These are phyloP conservation scores for Nicotiana obtusifolia DNA, from an alignment of 257 asterid genomes.

Conservation along the genomic window DNA sequence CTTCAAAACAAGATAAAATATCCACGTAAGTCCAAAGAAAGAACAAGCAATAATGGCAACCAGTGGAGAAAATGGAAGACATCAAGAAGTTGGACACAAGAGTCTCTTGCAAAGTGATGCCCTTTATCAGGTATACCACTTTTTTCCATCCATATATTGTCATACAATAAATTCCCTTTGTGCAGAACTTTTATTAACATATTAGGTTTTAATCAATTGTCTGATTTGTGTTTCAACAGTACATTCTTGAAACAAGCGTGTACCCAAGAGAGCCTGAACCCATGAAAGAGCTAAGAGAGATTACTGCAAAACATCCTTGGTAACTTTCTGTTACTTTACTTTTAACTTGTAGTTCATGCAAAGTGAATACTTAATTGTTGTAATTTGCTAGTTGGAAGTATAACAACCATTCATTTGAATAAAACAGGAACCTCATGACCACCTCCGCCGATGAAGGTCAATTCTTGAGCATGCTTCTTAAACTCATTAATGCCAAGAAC, in stretches of 20 bases:
- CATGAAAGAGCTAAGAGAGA: constrained; percentile 36
- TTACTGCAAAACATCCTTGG: constrained; percentile 24
- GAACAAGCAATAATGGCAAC: neutral
- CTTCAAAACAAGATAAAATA: neutral
- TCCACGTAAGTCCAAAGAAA: too few relatives aligned
- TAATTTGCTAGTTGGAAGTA: neutral
- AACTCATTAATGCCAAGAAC: constrained; percentile 51
- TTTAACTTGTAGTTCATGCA: neutral
- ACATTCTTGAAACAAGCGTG: constrained; percentile 45
- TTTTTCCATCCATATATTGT: neutral
- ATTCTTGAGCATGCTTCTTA: constrained; percentile 44
- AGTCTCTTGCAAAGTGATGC: constrained; percentile 17
- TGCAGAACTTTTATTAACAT: neutral
- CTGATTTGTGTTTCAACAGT: constrained; percentile 18
- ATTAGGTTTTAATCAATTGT: neutral
- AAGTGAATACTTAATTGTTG: neutral
- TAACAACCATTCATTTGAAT: too few relatives aligned
- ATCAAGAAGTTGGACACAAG: constrained; percentile 22
- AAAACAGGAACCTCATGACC: constrained; percentile 51
- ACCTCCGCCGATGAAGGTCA: constrained; percentile 59
- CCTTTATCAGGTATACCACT: constrained; percentile 11
- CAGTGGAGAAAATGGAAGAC: constrained; percentile 13
- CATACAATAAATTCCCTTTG: neutral
- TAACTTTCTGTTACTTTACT: neutral
- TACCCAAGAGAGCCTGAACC: constrained; percentile 43